A percentile compares a stretch with the other conserved stretches of the same genome.
These are phyloP conservation scores for Millerago galiae DNA, from an alignment of 805 yeast genomes.

Conservation along the genomic window DNA sequence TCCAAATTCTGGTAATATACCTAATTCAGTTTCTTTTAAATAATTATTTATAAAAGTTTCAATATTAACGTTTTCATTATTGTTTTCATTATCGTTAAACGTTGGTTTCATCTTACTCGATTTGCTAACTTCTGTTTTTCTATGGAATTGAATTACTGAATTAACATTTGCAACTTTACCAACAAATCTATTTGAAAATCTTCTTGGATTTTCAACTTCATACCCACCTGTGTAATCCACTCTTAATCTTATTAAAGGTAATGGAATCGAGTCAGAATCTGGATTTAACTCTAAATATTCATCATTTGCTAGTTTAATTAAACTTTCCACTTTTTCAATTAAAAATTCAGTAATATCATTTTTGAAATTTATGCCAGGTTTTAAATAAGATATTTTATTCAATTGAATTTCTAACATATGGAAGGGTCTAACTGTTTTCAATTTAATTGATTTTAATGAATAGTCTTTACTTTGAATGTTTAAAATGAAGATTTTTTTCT, in stretches of 20 bases:
- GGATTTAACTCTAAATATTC: conserved; percentile 37
- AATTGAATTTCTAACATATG: conserved; percentile 61
- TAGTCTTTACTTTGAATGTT: conserved; percentile 54
- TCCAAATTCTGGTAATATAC: conserved; percentile 69
- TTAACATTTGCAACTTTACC: conserved; percentile 89
- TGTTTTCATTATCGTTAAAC: conserved; percentile 22
- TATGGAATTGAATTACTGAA: conserved; percentile 70
- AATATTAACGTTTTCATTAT: conserved; percentile 43
- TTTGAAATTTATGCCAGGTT: conserved; percentile 55
- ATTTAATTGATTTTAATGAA: conserved; percentile 50
- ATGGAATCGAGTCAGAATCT: conserved; percentile 39
- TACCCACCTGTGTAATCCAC: conserved; percentile 90
- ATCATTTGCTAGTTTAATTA: conserved; percentile 53
- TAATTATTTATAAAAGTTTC: conserved; percentile 58
- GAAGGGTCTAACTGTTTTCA: conserved; percentile 78
- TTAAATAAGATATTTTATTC: conserved; percentile 42
- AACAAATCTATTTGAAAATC: conserved; percentile 86
- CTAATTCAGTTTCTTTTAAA: conserved; percentile 55
- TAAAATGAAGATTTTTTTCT: conserved; percentile 69
- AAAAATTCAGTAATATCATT: conserved; percentile 56
- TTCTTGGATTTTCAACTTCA: conserved; percentile 84
- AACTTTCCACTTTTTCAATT: conserved; percentile 53
- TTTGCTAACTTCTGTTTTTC: conserved; percentile 30
- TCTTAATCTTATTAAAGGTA: conserved; percentile 75
- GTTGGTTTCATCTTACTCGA: conserved; percentile 6